phyloP scores from a whole-genome alignment of 352 stramenopile species.

The Globisporangium carolinianum region DNA sequence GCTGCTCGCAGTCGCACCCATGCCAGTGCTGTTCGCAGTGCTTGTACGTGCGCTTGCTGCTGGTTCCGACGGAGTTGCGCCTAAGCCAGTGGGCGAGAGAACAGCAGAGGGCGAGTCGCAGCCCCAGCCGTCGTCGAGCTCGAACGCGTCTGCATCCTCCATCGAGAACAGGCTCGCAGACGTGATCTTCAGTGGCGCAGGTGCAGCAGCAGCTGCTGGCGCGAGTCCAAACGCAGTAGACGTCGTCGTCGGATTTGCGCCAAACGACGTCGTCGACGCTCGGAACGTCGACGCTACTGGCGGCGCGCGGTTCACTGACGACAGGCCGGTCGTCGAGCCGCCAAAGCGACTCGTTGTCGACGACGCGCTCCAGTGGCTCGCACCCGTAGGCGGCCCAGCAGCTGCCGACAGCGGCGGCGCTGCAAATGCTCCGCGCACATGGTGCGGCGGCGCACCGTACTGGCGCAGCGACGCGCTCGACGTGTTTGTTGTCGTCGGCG shows the following conservation, averaged over 20 bases:
- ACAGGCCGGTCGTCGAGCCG: not conserved
- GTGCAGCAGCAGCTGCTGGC: slow-evolving; percentile 1
- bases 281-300: slow-evolving; percentile 1
- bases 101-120: slow-evolving; percentile 66
- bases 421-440: slow-evolving; percentile 2
- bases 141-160: slow-evolving; percentile 59
- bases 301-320: not conserved
- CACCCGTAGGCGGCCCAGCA: slow-evolving; percentile 1
- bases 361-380: slow-evolving; percentile 14
- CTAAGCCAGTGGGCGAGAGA: slow-evolving; percentile 54
- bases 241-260: slow-evolving; percentile 2
- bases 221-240: not conserved
- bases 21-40: too few species aligned
- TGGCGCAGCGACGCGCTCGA: slow-evolving; percentile 11
- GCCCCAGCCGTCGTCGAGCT: slow-evolving; percentile 59
- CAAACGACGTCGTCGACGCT: slow-evolving; percentile 1
- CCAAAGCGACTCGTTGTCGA: slow-evolving; percentile 5
- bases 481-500: slow-evolving; percentile 4
- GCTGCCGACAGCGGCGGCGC: slow-evolving; percentile 2
- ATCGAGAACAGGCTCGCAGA: slow-evolving; percentile 63
- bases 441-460: slow-evolving; percentile 5
- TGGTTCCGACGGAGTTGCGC: too few species aligned
- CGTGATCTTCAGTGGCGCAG: slow-evolving; percentile 20
- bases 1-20: too few species aligned
- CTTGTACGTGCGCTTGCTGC: too few species aligned